Conservation (phyloP, 2,329 filamentous ascomycete genomes). For the Trematosphaeria pertusa region DNA sequence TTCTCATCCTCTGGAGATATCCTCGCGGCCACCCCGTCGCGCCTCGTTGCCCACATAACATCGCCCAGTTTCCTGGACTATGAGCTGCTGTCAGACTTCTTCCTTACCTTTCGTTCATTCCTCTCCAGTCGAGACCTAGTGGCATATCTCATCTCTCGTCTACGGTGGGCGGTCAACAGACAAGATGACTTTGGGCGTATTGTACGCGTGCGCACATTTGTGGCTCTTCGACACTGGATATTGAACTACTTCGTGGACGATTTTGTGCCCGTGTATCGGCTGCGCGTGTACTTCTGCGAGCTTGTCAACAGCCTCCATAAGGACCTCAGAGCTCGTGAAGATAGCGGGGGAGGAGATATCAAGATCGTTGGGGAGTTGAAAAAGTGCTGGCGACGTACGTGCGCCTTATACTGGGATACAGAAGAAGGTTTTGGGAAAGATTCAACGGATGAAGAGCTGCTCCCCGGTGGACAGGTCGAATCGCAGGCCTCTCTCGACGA, state of each 20-base stretch:
- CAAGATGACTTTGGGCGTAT: slow-evolving; percentile 87
- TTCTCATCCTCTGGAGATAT: slow-evolving; percentile 80
- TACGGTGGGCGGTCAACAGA: slow-evolving; percentile 84
- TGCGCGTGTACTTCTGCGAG: slow-evolving; percentile 80
- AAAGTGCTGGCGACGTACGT: slow-evolving; percentile 95
- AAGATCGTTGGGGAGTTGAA: slow-evolving; percentile 95
- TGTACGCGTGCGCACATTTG: slow-evolving; percentile 94
- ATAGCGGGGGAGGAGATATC: slow-evolving; percentile 67
- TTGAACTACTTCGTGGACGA: slow-evolving; percentile 98
- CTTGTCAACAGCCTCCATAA: slow-evolving; percentile 72
- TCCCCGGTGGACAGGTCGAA: slow-evolving; percentile 74
- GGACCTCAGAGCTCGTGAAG: slow-evolving; percentile 58
- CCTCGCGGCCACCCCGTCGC: slow-evolving; percentile 85
- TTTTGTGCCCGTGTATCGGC: slow-evolving; percentile 76
- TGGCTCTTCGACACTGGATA: slow-evolving; percentile 95
- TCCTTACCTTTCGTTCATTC: slow-evolving; percentile 91
- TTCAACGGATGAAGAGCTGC: slow-evolving; percentile 70
- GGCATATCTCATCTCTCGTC: slow-evolving; percentile 80
- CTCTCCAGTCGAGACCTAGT: slow-evolving; percentile 78
- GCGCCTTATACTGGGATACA: slow-evolving; percentile 86
- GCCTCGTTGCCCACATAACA: slow-evolving; percentile 94
- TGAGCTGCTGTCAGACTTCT: slow-evolving; percentile 96
- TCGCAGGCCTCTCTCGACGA: slow-evolving; percentile 34
- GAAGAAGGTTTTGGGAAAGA: slow-evolving; percentile 67
- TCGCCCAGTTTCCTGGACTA: slow-evolving; percentile 96